These are phyloP conservation scores for Collybiopsis confluens DNA, from an alignment of 768 basidiomycete species.

Conservation along the genomic window DNA sequence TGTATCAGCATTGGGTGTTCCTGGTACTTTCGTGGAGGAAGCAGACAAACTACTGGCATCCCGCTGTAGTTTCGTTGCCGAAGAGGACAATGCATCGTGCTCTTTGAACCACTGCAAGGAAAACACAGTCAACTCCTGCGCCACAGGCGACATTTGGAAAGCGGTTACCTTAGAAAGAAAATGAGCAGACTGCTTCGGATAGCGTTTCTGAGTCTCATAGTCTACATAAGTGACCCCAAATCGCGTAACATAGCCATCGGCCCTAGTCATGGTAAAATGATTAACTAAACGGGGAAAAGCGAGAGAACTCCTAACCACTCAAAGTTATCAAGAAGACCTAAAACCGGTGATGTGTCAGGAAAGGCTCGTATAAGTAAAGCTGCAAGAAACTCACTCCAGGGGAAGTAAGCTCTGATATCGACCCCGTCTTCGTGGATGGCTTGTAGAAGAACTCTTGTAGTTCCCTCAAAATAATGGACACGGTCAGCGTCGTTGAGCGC, in stretches of 20 bases:
- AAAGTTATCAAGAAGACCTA: conserved; percentile 67
- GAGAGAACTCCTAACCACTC: conserved; percentile 44
- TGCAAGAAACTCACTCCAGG: conserved; percentile 49
- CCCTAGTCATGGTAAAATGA: conserved; percentile 28
- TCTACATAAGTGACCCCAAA: conserved; percentile 73
- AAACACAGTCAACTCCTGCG: neutral
- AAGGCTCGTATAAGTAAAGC: neutral
- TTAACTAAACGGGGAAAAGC: neutral
- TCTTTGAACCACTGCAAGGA: conserved; percentile 36
- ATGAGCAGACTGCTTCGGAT: conserved; percentile 58
- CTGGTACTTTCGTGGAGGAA: conserved; percentile 1
- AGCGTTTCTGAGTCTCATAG: conserved; percentile 62
- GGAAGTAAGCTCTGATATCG: conserved; percentile 59
- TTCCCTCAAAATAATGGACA: conserved; percentile 63
- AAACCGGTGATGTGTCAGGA: conserved; percentile 2
- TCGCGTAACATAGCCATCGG: conserved; percentile 64
- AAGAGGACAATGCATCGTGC: conserved; percentile 13
- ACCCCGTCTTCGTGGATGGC: conserved; percentile 64
- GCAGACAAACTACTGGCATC: neutral
- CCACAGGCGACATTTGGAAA: neutral
- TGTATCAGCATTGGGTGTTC: neutral
- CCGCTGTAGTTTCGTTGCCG: neutral
- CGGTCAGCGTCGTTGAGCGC: conserved; percentile 58
- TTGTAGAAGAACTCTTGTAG: conserved; percentile 46
- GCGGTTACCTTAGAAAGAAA: conserved; percentile 47